phyloP scores from a whole-genome alignment of 371 early-diverging fungal species.

The Lichtheimia hyalospora region DNA sequence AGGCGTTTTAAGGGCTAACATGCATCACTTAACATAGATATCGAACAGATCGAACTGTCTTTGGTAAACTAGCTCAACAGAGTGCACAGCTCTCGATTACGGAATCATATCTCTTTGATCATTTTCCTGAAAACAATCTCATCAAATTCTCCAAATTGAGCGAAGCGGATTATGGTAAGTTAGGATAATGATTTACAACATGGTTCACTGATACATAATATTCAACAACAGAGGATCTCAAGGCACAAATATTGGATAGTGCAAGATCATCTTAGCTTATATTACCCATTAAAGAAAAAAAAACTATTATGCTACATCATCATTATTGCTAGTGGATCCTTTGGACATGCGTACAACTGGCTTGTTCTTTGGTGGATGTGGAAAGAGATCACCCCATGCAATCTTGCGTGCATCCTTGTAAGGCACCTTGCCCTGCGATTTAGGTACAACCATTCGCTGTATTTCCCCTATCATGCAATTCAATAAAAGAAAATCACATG shows the following conservation, averaged over 20 bases:
- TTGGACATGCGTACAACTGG: conserved; percentile 28
- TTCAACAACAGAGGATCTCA: background rate
- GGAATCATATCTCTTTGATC: conserved; percentile 68
- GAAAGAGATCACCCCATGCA: conserved; percentile 83
- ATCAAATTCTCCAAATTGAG: conserved; percentile 60
- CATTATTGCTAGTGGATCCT: conserved; percentile 2
- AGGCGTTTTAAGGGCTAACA: no score
- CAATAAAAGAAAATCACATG: background rate
- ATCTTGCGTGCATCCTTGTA: conserved; percentile 80
- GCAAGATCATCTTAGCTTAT: background rate
- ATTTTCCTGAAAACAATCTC: conserved; percentile 57
- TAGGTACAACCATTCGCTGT: conserved; percentile 73
- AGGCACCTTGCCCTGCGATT: conserved; percentile 71
- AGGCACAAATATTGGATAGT: background rate
- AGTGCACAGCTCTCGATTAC: conserved; percentile 78
- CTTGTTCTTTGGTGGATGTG: conserved; percentile 69
- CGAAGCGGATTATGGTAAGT: conserved; percentile 58
- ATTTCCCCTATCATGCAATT: conserved; percentile 37
- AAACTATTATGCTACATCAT: no score
- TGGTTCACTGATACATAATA: background rate
- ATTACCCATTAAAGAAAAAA: no score
- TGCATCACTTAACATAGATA: conserved; percentile 32
- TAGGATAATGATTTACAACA: background rate
- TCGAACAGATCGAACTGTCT: conserved; percentile 65
- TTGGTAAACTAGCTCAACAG: conserved; percentile 77